Evolutionary conservation across 108 stramenopile genomes (phyloP), one percentile per base, ranked within the genome.

Genomic region (Epipyxis sp.): DNA sequence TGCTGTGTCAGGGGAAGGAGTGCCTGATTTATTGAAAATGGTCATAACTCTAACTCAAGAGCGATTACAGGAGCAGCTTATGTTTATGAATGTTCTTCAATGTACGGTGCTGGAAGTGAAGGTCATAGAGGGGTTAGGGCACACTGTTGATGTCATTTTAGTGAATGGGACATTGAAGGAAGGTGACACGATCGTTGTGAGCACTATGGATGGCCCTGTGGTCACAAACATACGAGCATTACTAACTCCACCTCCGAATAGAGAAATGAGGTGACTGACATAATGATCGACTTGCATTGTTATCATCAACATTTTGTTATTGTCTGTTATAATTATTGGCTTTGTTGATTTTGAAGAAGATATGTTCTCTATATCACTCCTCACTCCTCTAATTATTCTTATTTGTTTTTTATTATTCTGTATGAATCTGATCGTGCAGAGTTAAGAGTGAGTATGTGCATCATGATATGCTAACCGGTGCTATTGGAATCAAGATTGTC

Each of bases 51-150:
- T 97, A 82, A 91, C 97, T 13, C 96, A 98, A 86, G 82, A 34
- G 40, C 25, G 81, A 43, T 34, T 25, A 59, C 90, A 58, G 46
- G 87, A 91, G 76, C 87, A 91, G 76, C 77, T 99, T 69, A 95
- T 95, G 95, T 98, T 92, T 92, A 87, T 87, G 77, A 91, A 77
- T 1, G 76, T 91, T 68, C 86, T 96, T 67, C 92, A 97, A 86
- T 90, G 89, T 76, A 97, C 97, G 27, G 97, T 98, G 30, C 82
- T 99, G 69, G 98, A 99, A 81, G 98, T 99, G 40, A 99, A 99
- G 89, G 93, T 89, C 30, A 96, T 99, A 76, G 97, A 98, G 81
- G 98, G 98, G 44, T 88, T 99, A 42, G 98, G 98, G 54, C 95
- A 94, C 91, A 98, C 98, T 25, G 91, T 99, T 6, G 98, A 99